Percentiles rank a stretch among this genome's conserved stretches.
Evolutionary conservation across 2,329 filamentous ascomycete species (phyloP).

Genomic region (Lasiodiplodia citricola): DNA sequence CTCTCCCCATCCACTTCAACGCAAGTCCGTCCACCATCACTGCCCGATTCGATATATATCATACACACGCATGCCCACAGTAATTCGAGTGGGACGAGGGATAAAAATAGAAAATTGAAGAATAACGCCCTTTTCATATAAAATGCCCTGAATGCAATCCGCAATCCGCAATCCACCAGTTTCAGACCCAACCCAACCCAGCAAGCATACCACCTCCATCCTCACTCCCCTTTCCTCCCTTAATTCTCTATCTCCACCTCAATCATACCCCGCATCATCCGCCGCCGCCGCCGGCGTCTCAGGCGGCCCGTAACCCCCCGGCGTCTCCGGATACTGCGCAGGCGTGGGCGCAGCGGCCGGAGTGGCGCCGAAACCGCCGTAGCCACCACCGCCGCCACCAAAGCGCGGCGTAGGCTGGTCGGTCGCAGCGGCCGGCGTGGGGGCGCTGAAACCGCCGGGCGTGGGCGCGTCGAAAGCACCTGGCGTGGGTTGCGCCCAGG

Average conservation of each 20-base stretch:
- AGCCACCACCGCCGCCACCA: conserved; percentile 23
- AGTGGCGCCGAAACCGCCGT: conserved; percentile 44
- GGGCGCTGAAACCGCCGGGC: conserved; percentile 44
- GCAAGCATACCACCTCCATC: no score
- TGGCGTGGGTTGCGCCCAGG: conserved; percentile 39
- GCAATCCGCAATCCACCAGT: not conserved
- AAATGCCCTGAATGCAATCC: not conserved
- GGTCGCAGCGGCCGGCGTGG: conserved; percentile 44
- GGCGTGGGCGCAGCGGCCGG: conserved; percentile 64
- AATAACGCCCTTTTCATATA: not conserved
- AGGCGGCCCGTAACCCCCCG: conserved; percentile 54
- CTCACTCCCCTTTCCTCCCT: no score
- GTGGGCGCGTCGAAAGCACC: conserved; percentile 46
- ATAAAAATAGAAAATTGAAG: not conserved
- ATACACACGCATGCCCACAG: no score
- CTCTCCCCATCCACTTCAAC: no score
- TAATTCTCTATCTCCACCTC: not conserved
- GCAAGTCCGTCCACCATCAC: no score
- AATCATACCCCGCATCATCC: conserved; percentile 50
- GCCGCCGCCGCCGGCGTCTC: conserved; percentile 60
- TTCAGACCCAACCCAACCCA: no score
- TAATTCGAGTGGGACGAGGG: no score
- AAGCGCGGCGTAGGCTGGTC: conserved; percentile 32
- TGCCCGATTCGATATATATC: no score
- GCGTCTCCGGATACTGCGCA: conserved; percentile 60